phyloP scores from a whole-genome alignment of 164 flowering plant genomes.

The Echeveria elegans region DNA sequence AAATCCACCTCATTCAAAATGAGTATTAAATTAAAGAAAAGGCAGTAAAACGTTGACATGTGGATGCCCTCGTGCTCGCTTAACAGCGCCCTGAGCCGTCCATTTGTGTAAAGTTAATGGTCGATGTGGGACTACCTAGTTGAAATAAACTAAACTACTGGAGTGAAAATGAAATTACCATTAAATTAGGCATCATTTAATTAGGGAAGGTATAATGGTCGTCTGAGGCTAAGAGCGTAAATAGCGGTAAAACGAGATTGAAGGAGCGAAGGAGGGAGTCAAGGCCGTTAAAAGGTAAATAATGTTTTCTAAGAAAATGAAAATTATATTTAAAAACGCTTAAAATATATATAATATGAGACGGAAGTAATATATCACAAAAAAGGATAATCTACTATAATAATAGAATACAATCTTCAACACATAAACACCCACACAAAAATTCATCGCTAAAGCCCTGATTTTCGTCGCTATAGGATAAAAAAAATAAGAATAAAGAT shows the following conservation, averaged over 20 bases:
- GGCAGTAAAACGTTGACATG: background rate
- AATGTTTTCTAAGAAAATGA: background rate
- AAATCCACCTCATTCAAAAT: background rate
- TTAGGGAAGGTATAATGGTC: background rate
- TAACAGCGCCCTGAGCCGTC: background rate
- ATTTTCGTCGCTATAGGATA: too few relatives aligned
- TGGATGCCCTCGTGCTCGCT: background rate
- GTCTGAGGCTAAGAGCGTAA: background rate
- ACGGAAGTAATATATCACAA: too few relatives aligned
- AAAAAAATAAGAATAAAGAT: too few relatives aligned
- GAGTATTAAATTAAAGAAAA: background rate
- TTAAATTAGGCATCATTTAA: background rate
- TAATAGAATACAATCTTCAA: too few relatives aligned
- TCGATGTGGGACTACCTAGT: background rate
- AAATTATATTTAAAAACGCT: background rate
- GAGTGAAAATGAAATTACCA: background rate
- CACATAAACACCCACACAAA: too few relatives aligned
- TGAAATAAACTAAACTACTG: background rate
- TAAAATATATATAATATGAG: too few relatives aligned
- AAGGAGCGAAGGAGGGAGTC: background rate
- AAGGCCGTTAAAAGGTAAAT: background rate
- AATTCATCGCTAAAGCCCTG: too few relatives aligned
- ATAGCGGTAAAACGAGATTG: constrained; percentile 1
- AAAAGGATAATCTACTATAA: too few relatives aligned
- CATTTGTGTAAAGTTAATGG: background rate